Evolutionary conservation across 495 filamentous ascomycete genomes (phyloP), one percentile per base, ranked within the genome.

Genomic region (Penicillium canariense): DNA sequence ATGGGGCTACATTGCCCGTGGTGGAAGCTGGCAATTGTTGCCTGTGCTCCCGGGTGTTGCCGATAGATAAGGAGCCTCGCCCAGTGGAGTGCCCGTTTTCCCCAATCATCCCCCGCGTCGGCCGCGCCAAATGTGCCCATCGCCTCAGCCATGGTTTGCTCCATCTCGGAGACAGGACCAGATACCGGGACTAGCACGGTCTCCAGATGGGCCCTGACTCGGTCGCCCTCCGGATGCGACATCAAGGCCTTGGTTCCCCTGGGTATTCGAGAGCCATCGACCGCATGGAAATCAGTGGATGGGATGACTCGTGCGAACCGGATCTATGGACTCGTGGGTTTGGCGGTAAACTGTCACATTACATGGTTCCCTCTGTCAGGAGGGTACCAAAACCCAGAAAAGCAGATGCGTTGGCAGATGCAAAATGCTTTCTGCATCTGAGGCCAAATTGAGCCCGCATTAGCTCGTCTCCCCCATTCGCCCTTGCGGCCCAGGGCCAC

Each of bases 401-500:
- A 34, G 54, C 56, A 55, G 32, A 54, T 67, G 63, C 50, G 63
- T 52, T 67, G 61, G 63, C 61, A 63, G 46, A 48, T 50, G 45
- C 54, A 54, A 49, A 23, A 30, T 47, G 28, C 43, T 46, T 39
- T 32, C 40, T 55, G 39, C 52, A 52, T 46, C 52, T 54, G 54
- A 54, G 55, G 52, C 42, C 52, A 52, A 61, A 59, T 64, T 61
- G 60, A 65, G 61, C 55, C 42, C 45, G 55, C 55, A 63, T 66
- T 66, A 64, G 58, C 47, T 38, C 52, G 1, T 26, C 4, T 9
- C 40, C 39, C 46, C 59, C 30, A 67, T 67, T 67, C 52, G 64
- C 18, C 12, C 9, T 9, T 1, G 1, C 18, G 52, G 38, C 48
- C 64, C 61, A 54, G 48, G 49, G 51, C 61, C 58, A 61, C 51